Percentiles rank a stretch among this genome's conserved stretches.
Evolutionary conservation across 2,329 filamentous ascomycete species (phyloP).

Genomic region (Dothistroma septosporum): DNA sequence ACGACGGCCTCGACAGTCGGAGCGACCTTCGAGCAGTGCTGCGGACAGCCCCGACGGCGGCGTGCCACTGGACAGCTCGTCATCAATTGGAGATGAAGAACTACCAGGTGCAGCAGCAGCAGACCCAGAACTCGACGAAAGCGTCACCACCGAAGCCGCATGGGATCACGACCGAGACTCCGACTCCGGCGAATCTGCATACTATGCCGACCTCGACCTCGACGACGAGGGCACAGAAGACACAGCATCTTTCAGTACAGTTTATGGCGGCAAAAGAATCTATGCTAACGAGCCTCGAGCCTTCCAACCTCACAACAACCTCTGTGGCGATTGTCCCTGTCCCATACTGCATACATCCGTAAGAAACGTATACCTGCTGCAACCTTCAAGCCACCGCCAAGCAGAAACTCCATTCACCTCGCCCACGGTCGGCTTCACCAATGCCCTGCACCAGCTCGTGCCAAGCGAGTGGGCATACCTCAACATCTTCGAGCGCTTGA

Average conservation of each 20-base stretch:
- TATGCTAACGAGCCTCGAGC: conserved; percentile 26
- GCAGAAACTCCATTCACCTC: conserved; percentile 15
- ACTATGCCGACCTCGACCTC: conserved; percentile 8
- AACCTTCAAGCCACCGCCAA: conserved; percentile 28
- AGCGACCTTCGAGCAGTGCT: not conserved
- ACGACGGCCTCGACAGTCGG: not conserved
- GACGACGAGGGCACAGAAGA: conserved; percentile 30
- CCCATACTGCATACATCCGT: conserved; percentile 42
- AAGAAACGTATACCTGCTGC: conserved; percentile 43
- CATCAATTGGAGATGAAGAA: not conserved
- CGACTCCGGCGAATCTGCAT: conserved; percentile 10
- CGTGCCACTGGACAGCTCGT: not conserved
- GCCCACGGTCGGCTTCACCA: conserved; percentile 37
- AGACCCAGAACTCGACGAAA: conserved; percentile 1
- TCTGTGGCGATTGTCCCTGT: conserved; percentile 35
- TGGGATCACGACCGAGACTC: conserved; percentile 2
- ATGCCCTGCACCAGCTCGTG: conserved; percentile 34
- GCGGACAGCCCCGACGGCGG: not conserved
- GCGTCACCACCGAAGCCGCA: not conserved
- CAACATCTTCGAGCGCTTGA: conserved; percentile 50
- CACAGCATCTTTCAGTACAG: conserved; percentile 19
- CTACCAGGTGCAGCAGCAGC: not conserved
- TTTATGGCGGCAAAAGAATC: conserved; percentile 28
- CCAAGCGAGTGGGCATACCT: conserved; percentile 28
- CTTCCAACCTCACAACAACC: conserved; percentile 22